Base-by-base conservation (phyloP, 441 rosid genomes). In the Pelargonium fulgidum region DNA sequence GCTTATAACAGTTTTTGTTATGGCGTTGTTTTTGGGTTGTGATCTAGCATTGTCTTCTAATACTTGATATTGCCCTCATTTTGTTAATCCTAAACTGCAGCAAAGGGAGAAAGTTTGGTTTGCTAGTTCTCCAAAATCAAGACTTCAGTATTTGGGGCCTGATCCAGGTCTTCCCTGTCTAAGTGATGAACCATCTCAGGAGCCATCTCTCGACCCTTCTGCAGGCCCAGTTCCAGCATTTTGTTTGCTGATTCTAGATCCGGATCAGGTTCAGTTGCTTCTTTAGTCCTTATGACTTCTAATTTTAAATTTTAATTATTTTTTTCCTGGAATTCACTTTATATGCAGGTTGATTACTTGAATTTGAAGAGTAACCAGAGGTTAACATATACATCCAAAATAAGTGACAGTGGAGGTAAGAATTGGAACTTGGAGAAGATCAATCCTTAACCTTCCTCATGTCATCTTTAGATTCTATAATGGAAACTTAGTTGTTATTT, bases 361-460 rank as follows among this genome's bases (percentile, higher is more conserved):
- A 89, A 90, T 78, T 80, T 93, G 83, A 93, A 86, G 89, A 90
- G 80, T 50, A 84, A 84, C 67, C 82, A 85, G 81, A 86, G 96
- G 80, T 72, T 85, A 74, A 41, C 64, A 66, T 87, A 79, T 73
- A 82, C 86, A 24, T 81, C 82, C 6, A 79, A 52, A 47, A 70
- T 56, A 72, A 81, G 70, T 68, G 78, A 54, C 69, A 50, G 73
- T 48, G 87, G 84, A 73, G 85, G 74, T 69, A 85, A 82, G 65
- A 72, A 69, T 70, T 89, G 96, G 97, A 79, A 82, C 76, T 79
- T 82, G 54, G 87, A 79, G 83, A 85, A 71, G 74, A 77, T 85
- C 76, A 89, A 84, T 62, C 89, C 87, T 22, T 86, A 73, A 78
- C 45, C 69, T 64, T 58, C 12, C 44, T 44, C 16, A 62, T 62